These are phyloP conservation scores for Syzygium aqueum DNA, from an alignment of 345 rosid genomes.

Conservation along the genomic window DNA sequence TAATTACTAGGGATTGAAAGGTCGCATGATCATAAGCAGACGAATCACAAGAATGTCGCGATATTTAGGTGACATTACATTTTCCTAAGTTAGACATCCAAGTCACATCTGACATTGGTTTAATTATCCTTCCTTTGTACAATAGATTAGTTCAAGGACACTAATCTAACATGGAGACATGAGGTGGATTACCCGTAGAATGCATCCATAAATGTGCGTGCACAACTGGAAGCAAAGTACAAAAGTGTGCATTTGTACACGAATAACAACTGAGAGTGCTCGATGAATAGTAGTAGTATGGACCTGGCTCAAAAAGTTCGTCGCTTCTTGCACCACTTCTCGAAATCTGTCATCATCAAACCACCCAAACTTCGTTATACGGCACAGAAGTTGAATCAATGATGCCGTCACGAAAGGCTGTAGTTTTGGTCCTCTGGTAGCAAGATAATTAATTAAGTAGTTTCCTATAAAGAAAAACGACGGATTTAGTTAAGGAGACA, in stretches of 20 bases:
- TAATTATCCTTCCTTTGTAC: background rate
- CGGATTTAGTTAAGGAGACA: background rate
- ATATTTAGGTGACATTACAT: background rate
- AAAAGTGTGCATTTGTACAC: background rate
- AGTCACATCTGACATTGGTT: background rate
- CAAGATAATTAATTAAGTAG: constrained; percentile 79
- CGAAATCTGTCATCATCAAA: constrained; percentile 93
- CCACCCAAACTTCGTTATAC: constrained; percentile 98
- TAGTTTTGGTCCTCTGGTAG: constrained; percentile 84
- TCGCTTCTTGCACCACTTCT: constrained; percentile 78
- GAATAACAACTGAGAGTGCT: background rate
- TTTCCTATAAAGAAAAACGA: constrained; percentile 31
- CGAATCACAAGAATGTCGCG: background rate
- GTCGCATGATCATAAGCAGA: background rate
- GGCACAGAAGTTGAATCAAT: constrained; percentile 79
- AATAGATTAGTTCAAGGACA: background rate
- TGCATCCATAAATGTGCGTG: background rate
- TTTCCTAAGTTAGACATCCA: background rate
- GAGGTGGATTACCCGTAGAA: background rate
- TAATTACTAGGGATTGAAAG: background rate
- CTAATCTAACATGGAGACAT: background rate
- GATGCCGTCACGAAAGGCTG: constrained; percentile 81
- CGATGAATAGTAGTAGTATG: background rate
- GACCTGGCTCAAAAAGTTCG: constrained; percentile 87
- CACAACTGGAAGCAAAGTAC: background rate